These are phyloP conservation scores for Saccharomycopsis javanensis DNA, from an alignment of 805 yeast species.

Conservation along the genomic window DNA sequence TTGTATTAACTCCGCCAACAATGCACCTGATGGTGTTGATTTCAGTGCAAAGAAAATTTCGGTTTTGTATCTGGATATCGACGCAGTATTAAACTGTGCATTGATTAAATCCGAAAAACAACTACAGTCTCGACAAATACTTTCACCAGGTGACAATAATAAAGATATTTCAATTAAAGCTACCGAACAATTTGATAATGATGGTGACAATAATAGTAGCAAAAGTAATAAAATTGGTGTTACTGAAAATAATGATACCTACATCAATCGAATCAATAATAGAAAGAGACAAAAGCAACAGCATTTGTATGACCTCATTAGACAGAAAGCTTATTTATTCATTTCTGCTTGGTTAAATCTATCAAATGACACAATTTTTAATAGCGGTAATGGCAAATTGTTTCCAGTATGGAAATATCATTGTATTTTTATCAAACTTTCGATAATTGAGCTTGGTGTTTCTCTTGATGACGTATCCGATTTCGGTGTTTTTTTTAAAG, in stretches of 20 bases:
- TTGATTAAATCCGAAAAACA: neutral
- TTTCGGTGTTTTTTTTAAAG: neutral
- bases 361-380: neutral
- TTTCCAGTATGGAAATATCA: constrained; percentile 4
- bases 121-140: neutral
- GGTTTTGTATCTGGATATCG: constrained; percentile 5
- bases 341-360: constrained; percentile 13
- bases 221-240: too few species aligned
- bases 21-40: neutral
- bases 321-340: constrained; percentile 7
- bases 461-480: neutral
- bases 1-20: neutral
- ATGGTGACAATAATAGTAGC: neutral
- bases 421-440: constrained; percentile 8
- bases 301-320: constrained; percentile 6
- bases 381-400: too few species aligned
- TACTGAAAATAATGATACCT: constrained; percentile 9
- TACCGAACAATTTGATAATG: neutral
- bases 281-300: neutral
- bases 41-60: neutral
- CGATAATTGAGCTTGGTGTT: constrained; percentile 6
- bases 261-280: neutral
- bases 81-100: constrained; percentile 2
- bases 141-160: neutral
- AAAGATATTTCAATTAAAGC: neutral